These are phyloP conservation scores for Gymnopilus dilepis DNA, from an alignment of 768 basidiomycete genomes.

Conservation along the genomic window DNA sequence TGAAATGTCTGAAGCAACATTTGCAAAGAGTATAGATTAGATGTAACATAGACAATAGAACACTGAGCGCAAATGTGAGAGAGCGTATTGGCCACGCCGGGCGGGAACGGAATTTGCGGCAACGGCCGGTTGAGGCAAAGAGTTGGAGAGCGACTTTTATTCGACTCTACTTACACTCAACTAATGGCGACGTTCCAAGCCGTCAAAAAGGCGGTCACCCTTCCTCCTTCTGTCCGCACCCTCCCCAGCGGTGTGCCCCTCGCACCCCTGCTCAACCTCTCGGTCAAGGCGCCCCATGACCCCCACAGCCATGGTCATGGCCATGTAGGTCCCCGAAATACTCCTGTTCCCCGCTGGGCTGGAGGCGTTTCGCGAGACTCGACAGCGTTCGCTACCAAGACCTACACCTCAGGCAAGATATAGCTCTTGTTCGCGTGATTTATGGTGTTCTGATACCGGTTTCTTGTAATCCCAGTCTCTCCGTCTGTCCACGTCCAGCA, in stretches of 20 bases:
- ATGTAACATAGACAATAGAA: not conserved
- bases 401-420: constrained; percentile 63
- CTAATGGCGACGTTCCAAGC: constrained; percentile 74
- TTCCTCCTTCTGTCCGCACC: constrained; percentile 80
- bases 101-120: constrained; percentile 49
- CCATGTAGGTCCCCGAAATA: constrained; percentile 58
- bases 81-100: constrained; percentile 26
- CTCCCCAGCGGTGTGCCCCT: constrained; percentile 81
- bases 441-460: constrained; percentile 10
- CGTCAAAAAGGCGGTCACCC: constrained; percentile 81
- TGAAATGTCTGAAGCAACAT: constrained; percentile 65
- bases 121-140: constrained; percentile 37
- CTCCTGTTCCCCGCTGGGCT: constrained; percentile 67
- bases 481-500: constrained; percentile 61
- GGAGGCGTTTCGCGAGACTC: constrained; percentile 57
- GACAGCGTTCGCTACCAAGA: constrained; percentile 67
- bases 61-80: too few species aligned
- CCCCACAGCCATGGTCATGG: constrained; percentile 64
- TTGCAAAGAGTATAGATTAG: constrained; percentile 34
- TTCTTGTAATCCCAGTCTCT: constrained; percentile 44
- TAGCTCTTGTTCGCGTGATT: not conserved
- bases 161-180: constrained; percentile 29
- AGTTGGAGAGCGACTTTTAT: constrained; percentile 30
- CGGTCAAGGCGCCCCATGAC: constrained; percentile 69
- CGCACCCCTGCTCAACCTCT: constrained; percentile 77